phyloP scores from a whole-genome alignment of 2,329 filamentous ascomycete genomes.

The Colletotrichum caudatum region DNA sequence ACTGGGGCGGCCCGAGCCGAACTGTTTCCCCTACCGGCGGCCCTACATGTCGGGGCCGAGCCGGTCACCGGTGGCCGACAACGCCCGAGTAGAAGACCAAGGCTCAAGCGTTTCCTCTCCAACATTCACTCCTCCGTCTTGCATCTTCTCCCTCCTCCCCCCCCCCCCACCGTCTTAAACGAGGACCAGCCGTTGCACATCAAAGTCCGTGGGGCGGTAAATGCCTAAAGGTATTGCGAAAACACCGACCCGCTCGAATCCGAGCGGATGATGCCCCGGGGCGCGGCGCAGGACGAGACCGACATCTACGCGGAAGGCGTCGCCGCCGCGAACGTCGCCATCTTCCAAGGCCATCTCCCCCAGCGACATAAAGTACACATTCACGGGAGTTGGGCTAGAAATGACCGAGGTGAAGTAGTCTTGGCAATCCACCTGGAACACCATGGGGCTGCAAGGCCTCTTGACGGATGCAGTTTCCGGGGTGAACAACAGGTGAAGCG shows the following conservation, averaged over 20 bases:
- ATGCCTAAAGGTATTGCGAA: not conserved
- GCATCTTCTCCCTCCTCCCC: not conserved
- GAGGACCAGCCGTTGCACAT: not conserved
- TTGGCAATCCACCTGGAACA: not conserved
- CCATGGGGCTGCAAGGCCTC: not conserved
- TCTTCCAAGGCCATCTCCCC: not conserved
- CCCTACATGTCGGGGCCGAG: not conserved
- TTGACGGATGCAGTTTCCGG: not conserved
- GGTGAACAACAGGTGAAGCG: not conserved
- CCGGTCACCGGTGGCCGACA: not conserved
- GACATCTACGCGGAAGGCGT: not conserved
- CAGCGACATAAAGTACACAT: not conserved
- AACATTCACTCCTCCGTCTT: not conserved
- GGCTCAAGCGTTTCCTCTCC: not conserved
- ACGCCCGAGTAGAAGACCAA: not conserved
- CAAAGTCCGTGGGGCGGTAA: not conserved
- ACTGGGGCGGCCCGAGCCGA: not conserved
- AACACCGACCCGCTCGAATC: constrained; percentile 7
- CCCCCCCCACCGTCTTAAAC: not conserved
- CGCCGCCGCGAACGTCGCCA: not conserved
- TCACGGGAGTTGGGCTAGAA: not conserved
- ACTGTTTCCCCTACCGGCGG: not conserved
- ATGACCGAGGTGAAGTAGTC: not conserved
- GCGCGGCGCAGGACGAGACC: not conserved
- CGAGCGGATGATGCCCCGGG: not conserved